These are phyloP conservation scores for Sicyos baderoa DNA, from an alignment of 306 rosid genomes.

Conservation along the genomic window DNA sequence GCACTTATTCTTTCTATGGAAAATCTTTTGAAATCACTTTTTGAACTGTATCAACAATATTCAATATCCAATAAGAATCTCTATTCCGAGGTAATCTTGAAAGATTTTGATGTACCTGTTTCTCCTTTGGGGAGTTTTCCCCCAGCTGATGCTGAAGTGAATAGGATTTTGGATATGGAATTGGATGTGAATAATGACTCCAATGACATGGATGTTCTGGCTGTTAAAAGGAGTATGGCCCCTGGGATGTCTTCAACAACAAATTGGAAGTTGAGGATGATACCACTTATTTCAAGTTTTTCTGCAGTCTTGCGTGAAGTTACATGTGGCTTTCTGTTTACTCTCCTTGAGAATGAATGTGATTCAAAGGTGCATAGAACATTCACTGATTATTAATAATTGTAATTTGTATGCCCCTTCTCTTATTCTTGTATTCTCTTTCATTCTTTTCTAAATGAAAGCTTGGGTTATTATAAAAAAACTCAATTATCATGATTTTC, in stretches of 20 bases:
- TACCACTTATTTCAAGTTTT: conserved; percentile 56
- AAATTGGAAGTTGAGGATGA: conserved; percentile 62
- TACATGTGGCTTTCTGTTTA: conserved; percentile 65
- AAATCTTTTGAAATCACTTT: conserved; percentile 59
- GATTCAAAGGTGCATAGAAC: conserved; percentile 51
- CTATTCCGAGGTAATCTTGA: conserved; percentile 34
- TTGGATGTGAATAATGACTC: conserved; percentile 68
- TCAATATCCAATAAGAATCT: conserved; percentile 34
- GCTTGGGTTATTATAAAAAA: too few relatives aligned
- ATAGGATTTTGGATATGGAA: conserved; percentile 71
- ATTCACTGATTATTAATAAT: conserved; percentile 15
- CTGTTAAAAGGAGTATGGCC: conserved; percentile 32
- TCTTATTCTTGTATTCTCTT: too few relatives aligned
- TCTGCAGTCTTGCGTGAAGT: conserved; percentile 44
- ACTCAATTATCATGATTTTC: neutral
- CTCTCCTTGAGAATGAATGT: conserved; percentile 51
- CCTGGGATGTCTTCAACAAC: conserved; percentile 35
- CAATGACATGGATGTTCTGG: conserved; percentile 45
- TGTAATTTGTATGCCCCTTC: too few relatives aligned
- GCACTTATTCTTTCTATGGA: conserved; percentile 43
- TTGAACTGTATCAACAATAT: conserved; percentile 49
- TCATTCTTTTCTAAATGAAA: too few relatives aligned
- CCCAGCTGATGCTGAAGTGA: conserved; percentile 36
- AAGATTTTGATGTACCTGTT: conserved; percentile 37
- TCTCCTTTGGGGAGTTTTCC: conserved; percentile 25